Conservation (phyloP, 2,329 filamentous ascomycete genomes). For the Penicillium sp. region DNA sequence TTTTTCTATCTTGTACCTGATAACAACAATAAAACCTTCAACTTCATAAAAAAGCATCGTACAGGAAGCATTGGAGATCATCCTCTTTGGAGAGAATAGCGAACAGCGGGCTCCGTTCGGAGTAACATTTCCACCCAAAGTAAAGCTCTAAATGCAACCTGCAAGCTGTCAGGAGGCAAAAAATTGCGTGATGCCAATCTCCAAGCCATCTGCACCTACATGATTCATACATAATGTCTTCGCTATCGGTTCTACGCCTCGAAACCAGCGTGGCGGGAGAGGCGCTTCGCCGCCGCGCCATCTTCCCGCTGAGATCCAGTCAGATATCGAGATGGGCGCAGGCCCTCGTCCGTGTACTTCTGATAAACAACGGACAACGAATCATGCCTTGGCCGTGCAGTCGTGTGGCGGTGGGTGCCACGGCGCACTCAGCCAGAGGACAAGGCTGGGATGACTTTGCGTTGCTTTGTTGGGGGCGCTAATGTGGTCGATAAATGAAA, state of each 20-base stretch:
- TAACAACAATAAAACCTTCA: neutral
- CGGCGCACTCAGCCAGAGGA: neutral
- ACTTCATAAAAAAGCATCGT: neutral
- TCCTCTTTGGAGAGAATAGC: neutral
- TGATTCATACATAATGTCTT: constrained; percentile 2
- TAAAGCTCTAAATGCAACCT: neutral
- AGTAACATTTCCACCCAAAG: neutral
- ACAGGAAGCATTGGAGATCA: constrained; percentile 8
- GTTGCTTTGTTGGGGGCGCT: constrained; percentile 2
- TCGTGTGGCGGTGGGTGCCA: constrained; percentile 8
- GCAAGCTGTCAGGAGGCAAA: constrained; percentile 11
- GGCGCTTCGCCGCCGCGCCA: constrained; percentile 21
- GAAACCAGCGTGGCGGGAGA: constrained; percentile 22
- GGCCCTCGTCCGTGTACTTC: constrained; percentile 4
- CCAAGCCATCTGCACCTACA: neutral
- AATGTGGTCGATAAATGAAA: constrained; percentile 2
- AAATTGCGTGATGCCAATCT: constrained; percentile 3
- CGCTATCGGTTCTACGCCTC: neutral
- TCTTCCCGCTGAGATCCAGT: constrained; percentile 10
- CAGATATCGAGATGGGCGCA: neutral
- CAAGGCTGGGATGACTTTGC: neutral
- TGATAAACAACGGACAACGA: constrained; percentile 10
- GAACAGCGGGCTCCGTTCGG: neutral
- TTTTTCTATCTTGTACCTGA: neutral
- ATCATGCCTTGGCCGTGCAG: constrained; percentile 5